Evolutionary conservation across 1,139 yeast genomes (phyloP).

Genomic region (Yamadazyma diospyri): DNA sequence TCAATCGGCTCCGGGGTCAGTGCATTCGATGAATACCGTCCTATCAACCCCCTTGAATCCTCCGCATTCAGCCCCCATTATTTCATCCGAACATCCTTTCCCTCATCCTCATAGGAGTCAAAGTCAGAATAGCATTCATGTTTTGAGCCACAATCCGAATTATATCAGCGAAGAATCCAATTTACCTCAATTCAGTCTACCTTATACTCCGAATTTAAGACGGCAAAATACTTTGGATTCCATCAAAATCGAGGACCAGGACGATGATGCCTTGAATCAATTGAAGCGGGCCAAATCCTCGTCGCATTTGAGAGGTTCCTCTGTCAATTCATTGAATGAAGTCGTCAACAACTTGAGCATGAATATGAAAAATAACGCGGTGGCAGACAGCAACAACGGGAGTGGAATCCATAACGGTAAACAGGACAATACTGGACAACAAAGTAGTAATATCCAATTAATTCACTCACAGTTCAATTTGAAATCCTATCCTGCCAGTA

Average conservation of each 20-base stretch:
- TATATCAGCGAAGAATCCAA: not conserved
- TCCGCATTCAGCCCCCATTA: conserved; percentile 1
- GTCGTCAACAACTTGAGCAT: not conserved
- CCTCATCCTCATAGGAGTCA: not conserved
- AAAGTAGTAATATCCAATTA: conserved; percentile 13
- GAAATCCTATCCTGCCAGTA: conserved; percentile 37
- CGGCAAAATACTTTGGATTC: conserved; percentile 28
- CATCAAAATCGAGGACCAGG: conserved; percentile 38
- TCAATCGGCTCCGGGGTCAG: conserved; percentile 3
- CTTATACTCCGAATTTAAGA: conserved; percentile 14
- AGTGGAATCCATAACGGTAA: conserved; percentile 1
- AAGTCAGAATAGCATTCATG: not conserved
- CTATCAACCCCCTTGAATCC: conserved; percentile 6
- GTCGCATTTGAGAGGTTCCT: conserved; percentile 1
- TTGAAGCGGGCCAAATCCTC: conserved; percentile 37
- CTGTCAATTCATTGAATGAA: not conserved
- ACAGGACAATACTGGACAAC: not conserved
- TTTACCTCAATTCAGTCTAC: conserved; percentile 8
- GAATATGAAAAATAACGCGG: not conserved
- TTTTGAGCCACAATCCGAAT: not conserved
- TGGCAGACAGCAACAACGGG: not conserved
- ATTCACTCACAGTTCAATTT: conserved; percentile 20
- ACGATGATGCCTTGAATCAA: conserved; percentile 44
- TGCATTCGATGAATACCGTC: conserved; percentile 1
- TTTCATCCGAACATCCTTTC: not conserved